Percentiles rank a stretch among this genome's conserved stretches.
Evolutionary conservation across 257 asterid species (phyloP).

Genomic region (Solanum virginianum): DNA sequence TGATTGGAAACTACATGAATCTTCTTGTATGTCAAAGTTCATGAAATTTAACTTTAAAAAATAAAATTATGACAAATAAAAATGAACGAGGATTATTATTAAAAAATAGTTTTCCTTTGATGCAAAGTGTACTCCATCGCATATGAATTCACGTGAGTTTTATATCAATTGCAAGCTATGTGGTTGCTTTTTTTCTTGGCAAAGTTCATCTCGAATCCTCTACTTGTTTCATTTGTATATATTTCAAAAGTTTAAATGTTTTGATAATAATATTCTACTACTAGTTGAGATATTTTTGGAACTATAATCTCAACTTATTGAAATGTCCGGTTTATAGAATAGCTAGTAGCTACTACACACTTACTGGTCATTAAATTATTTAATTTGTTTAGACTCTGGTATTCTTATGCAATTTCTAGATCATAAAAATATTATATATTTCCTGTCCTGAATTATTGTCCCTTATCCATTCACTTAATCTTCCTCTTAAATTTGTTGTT

Average conservation of each 20-base stretch:
- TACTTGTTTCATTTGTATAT: background rate
- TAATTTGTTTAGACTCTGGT: background rate
- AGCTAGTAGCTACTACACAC: background rate
- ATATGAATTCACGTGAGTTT: background rate
- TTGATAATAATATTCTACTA: too few species aligned
- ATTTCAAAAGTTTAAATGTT: background rate
- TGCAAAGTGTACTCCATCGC: background rate
- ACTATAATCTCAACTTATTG: background rate
- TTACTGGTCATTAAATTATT: too few species aligned
- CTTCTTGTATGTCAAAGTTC: too few species aligned
- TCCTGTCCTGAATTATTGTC: background rate
- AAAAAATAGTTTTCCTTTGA: background rate
- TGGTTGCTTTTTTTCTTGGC: background rate
- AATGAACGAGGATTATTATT: too few species aligned
- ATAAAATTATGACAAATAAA: too few species aligned
- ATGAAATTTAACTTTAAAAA: too few species aligned
- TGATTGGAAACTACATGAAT: too few species aligned
- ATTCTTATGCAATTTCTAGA: background rate
- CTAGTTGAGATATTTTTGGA: too few species aligned
- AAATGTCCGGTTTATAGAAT: background rate
- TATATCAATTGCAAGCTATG: background rate
- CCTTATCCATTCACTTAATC: background rate
- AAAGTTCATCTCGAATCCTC: background rate
- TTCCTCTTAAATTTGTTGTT: background rate
- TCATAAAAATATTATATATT: background rate